Conservation (phyloP, 331 rosid species). For the Cydonia oblonga region DNA sequence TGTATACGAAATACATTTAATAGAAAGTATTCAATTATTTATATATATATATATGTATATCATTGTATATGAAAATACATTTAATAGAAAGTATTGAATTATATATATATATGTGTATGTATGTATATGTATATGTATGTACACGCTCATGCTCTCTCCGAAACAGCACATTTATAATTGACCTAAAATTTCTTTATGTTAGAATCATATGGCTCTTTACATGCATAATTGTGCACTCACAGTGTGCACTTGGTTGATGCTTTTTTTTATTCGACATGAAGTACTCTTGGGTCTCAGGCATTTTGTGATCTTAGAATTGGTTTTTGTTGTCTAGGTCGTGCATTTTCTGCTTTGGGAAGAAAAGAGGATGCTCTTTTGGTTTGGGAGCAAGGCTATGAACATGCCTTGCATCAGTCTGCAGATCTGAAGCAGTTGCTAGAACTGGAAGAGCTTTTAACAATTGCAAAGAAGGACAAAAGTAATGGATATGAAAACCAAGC, state of each 20-base stretch:
- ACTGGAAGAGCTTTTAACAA: slow-evolving; percentile 63
- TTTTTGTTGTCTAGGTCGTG: slow-evolving; percentile 45
- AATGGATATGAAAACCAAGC: slow-evolving; percentile 22
- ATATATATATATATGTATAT: too few species aligned
- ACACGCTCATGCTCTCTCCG: too few species aligned
- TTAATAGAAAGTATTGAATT: background rate
- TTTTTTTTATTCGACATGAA: background rate
- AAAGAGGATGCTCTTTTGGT: slow-evolving; percentile 61
- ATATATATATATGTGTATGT: too few species aligned
- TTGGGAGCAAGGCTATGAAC: slow-evolving; percentile 84
- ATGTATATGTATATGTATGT: too few species aligned
- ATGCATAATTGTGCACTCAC: background rate
- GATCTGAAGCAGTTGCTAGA: slow-evolving; percentile 85
- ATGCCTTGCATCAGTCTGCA: slow-evolving; percentile 56
- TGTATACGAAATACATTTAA: background rate
- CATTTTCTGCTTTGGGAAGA: slow-evolving; percentile 69
- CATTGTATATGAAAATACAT: too few species aligned
- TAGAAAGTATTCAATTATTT: too few species aligned
- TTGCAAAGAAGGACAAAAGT: slow-evolving; percentile 39
- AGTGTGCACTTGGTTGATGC: background rate
- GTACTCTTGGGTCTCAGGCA: background rate
- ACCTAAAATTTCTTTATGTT: too few species aligned
- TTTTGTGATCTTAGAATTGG: slow-evolving; percentile 19
- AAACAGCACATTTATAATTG: background rate
- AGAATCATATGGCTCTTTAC: background rate